Percentiles rank a stretch among this genome's conserved stretches.
These are phyloP conservation scores for Bisporella sp. DNA, from an alignment of 2,329 filamentous ascomycete genomes.

Conservation along the genomic window DNA sequence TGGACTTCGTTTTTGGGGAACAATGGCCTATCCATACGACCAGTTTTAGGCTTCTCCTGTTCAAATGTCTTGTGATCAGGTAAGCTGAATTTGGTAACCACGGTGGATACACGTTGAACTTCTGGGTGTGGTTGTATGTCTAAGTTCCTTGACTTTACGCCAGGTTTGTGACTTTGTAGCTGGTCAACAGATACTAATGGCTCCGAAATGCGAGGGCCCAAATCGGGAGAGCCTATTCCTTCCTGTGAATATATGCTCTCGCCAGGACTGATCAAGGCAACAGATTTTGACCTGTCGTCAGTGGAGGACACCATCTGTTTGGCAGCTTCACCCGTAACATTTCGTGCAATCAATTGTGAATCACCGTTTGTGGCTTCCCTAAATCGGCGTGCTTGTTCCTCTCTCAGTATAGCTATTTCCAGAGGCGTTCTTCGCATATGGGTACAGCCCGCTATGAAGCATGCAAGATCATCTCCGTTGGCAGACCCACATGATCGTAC, in stretches of 20 bases:
- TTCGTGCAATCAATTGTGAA: too few species aligned
- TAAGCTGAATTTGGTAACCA: slow-evolving; percentile 24
- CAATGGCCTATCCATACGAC: background rate
- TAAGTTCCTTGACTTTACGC: too few species aligned
- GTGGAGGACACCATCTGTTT: too few species aligned
- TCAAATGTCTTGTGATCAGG: slow-evolving; percentile 15
- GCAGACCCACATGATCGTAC: slow-evolving; percentile 1
- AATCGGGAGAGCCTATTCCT: background rate
- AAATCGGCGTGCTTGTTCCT: background rate
- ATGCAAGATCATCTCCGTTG: slow-evolving; percentile 10
- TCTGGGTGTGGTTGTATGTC: background rate
- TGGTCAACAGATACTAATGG: too few species aligned
- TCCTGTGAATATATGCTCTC: background rate
- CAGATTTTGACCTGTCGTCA: too few species aligned
- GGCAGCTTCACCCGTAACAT: too few species aligned
- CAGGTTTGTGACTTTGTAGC: too few species aligned
- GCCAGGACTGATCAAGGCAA: background rate
- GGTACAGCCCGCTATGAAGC: slow-evolving; percentile 8
- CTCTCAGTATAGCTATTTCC: background rate
- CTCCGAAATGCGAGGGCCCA: too few species aligned
- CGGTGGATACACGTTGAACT: slow-evolving; percentile 12
- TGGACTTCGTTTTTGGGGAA: slow-evolving; percentile 9
- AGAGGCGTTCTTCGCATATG: background rate
- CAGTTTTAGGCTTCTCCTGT: background rate
- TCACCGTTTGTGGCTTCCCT: too few species aligned